Percentiles rank a stretch among this genome's conserved stretches.
Conservation (phyloP, 2,329 filamentous ascomycete genomes). For the Claviceps pusilla region DNA sequence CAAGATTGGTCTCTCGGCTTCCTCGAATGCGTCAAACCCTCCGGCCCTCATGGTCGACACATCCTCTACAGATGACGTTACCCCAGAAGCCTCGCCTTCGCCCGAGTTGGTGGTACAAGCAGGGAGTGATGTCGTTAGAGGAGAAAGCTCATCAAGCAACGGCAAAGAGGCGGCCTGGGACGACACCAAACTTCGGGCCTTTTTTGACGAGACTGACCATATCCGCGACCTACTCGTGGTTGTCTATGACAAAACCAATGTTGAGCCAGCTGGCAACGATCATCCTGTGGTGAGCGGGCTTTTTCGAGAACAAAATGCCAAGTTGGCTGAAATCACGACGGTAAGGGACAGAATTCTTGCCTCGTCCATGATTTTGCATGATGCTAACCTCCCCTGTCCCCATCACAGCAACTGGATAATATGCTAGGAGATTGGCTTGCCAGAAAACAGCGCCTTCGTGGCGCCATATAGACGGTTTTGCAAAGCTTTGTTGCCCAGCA, state of each 20-base stretch:
- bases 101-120: constrained; percentile 41
- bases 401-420: constrained; percentile 57
- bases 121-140: constrained; percentile 24
- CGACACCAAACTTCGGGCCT: constrained; percentile 69
- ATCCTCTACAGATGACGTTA: constrained; percentile 53
- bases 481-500: neutral
- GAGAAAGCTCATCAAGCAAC: constrained; percentile 22
- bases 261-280: constrained; percentile 63
- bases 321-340: constrained; percentile 71
- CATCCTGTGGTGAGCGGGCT: constrained; percentile 70
- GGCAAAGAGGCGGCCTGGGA: constrained; percentile 53
- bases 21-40: constrained; percentile 31
- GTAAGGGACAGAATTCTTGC: constrained; percentile 26
- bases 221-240: constrained; percentile 82
- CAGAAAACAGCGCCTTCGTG: constrained; percentile 48
- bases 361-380: too few relatives aligned
- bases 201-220: constrained; percentile 79
- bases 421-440: constrained; percentile 74
- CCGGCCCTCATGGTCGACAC: constrained; percentile 56
- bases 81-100: constrained; percentile 50
- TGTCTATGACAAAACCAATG: constrained; percentile 80
- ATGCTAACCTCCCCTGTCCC: neutral
- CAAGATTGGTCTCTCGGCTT: constrained; percentile 6
- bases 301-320: constrained; percentile 76
- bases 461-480: constrained; percentile 22